phyloP scores from a whole-genome alignment of 495 filamentous ascomycete genomes.

The Penicillium coffeae region DNA sequence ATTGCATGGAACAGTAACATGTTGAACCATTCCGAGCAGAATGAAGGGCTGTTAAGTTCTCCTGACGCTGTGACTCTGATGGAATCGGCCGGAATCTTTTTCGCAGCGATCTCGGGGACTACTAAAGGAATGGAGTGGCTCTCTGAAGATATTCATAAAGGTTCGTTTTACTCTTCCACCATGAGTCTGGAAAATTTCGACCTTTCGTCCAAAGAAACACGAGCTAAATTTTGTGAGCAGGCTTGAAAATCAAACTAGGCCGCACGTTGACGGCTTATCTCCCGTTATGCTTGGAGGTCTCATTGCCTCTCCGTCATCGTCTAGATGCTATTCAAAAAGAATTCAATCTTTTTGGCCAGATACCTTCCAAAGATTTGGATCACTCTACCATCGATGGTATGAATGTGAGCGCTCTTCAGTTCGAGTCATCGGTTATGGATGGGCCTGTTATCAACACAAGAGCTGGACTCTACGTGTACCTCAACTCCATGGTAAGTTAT shows the following conservation, averaged over 20 bases:
- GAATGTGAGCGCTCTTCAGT: conserved; percentile 46
- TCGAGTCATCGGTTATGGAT: conserved; percentile 58
- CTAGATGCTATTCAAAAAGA: conserved; percentile 44
- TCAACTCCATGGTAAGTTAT: conserved; percentile 64
- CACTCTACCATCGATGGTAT: conserved; percentile 36
- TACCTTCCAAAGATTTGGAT: conserved; percentile 33
- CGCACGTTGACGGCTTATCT: conserved; percentile 40
- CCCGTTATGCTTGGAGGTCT: conserved; percentile 41
- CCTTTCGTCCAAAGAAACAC: conserved; percentile 22
- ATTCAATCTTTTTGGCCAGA: conserved; percentile 40
- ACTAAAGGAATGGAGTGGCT: conserved; percentile 36
- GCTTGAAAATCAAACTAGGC: conserved; percentile 36
- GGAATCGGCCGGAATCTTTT: conserved; percentile 42
- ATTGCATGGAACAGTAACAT: conserved; percentile 34
- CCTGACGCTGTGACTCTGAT: conserved; percentile 43
- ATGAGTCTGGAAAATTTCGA: too few relatives aligned
- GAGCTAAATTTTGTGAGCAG: conserved; percentile 10
- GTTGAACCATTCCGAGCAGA: conserved; percentile 24
- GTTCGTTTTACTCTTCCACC: conserved; percentile 16
- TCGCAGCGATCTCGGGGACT: conserved; percentile 41
- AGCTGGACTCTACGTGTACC: conserved; percentile 87
- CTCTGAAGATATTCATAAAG: conserved; percentile 26
- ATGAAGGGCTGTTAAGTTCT: conserved; percentile 32
- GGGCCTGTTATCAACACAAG: conserved; percentile 70
- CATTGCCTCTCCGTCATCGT: conserved; percentile 37